Conservation (phyloP, 306 rosid genomes). For the Myrica gale region DNA sequence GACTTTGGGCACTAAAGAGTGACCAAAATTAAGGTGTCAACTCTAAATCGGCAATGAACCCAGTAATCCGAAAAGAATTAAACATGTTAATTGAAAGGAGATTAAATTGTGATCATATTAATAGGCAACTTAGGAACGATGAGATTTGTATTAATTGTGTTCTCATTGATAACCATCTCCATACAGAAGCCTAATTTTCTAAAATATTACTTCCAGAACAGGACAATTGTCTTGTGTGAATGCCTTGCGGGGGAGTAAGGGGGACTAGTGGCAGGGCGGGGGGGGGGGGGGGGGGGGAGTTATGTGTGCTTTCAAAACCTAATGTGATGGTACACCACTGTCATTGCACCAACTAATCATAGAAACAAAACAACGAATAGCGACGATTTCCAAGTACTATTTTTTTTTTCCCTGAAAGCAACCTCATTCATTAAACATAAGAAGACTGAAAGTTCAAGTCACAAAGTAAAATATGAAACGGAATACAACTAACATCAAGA, state of each 20-base stretch:
- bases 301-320: background rate
- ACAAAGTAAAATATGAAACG: no score
- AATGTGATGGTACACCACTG: background rate
- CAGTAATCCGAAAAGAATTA: background rate
- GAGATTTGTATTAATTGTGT: background rate
- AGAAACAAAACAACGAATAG: no score
- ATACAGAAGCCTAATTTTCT: background rate
- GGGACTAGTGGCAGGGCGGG: background rate
- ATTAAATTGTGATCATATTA: background rate
- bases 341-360: no score
- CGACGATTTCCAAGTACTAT: no score
- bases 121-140: background rate
- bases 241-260: background rate
- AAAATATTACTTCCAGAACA: background rate
- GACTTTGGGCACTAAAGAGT: background rate
- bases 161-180: background rate
- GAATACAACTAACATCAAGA: background rate
- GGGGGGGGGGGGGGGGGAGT: no score
- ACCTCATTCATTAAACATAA: no score
- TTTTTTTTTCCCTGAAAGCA: no score
- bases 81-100: background rate
- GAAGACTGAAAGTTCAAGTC: no score
- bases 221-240: background rate
- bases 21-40: background rate
- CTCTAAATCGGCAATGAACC: background rate